Evolutionary conservation across 202 grass and related monocot genomes (phyloP), one percentile per base, ranked within the genome.

Genomic region (Schoenoplectus tabernaemontani): DNA sequence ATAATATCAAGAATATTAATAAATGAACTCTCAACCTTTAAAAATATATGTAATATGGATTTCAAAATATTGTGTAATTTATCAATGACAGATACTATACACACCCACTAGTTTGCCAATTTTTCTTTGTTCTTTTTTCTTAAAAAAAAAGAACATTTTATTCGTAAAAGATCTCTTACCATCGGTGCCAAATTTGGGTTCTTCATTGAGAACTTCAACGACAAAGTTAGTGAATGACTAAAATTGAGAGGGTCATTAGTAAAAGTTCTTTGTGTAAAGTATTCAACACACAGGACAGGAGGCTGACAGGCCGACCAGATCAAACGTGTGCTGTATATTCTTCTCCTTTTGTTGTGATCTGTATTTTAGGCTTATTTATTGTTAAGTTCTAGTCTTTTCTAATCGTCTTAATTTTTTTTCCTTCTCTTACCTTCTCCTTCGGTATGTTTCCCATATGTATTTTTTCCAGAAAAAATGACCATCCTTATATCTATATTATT

Each of bases 291-390:
- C 32, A 78, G 17, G 17, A 51, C 48, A 17, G 32, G 54, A 56
- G 54, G 75, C n/a, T 58, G 39, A 79, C 77, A 58, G 16, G 36
- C 34, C 57, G 57, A 44, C 56, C 54, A 79, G 77, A 79, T 79
- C 57, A 36, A 79, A 62, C 77, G 57, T 79, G 77, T 48, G 77
- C 24, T 30, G 76, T 37, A 59, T 26, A 78, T 15, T 15, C 4
- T 51, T 3, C 42, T 78, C 39, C 63, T 63, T 41, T 63, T 33
- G 41, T 79, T 58, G 63, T 64, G 50, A 78, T 72, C 68, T 66
- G 63, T 66, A 65, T 38, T 65, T 39, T 33, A 32, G 59, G 8
- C 20, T 12, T 28, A 3, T 59, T 59, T 59, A 56, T n/a, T 19
- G 4, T 37, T 48, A n/a, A n/a, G n/a, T n/a, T n/a, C n/a, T n/a